phyloP scores from a whole-genome alignment of 805 yeast species.

The Cyberlindnera mrakii region DNA sequence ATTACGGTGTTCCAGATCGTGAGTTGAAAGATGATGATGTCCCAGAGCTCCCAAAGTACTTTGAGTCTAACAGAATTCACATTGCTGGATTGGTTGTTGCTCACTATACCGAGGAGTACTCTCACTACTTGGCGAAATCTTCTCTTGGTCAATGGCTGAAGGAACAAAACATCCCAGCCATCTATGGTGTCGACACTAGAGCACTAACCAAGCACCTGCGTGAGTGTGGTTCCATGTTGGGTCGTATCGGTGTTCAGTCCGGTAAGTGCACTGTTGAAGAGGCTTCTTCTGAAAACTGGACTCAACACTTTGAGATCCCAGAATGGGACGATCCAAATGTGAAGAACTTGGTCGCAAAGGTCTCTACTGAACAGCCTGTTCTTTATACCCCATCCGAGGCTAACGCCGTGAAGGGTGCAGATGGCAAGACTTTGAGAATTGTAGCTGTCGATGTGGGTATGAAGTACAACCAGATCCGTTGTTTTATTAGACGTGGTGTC shows the following conservation, averaged over 20 bases:
- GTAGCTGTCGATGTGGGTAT: constrained; percentile 96
- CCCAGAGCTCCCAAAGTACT: constrained; percentile 78
- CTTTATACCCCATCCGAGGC: constrained; percentile 65
- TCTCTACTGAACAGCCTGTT: constrained; percentile 71
- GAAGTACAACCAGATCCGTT: constrained; percentile 96
- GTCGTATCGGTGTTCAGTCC: constrained; percentile 71
- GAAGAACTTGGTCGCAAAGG: constrained; percentile 86
- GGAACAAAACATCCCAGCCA: constrained; percentile 88
- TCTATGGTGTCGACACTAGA: constrained; percentile 97
- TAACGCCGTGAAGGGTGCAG: constrained; percentile 48
- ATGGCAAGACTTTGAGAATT: constrained; percentile 76
- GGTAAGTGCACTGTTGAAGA: constrained; percentile 26
- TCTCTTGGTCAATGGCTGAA: constrained; percentile 92
- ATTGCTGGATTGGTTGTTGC: constrained; percentile 96
- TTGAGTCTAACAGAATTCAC: constrained; percentile 89
- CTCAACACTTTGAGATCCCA: constrained; percentile 58
- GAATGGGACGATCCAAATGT: constrained; percentile 93
- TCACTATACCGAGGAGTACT: constrained; percentile 92
- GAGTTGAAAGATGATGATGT: constrained; percentile 66
- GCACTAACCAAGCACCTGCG: constrained; percentile 89
- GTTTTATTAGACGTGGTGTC: constrained; percentile 93
- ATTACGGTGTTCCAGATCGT: constrained; percentile 98
- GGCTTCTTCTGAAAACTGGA: constrained; percentile 46
- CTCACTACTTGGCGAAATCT: constrained; percentile 89
- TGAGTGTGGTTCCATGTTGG: constrained; percentile 87